Base-by-base conservation (phyloP, 2,329 filamentous ascomycete species). In the Coniella vitis region DNA sequence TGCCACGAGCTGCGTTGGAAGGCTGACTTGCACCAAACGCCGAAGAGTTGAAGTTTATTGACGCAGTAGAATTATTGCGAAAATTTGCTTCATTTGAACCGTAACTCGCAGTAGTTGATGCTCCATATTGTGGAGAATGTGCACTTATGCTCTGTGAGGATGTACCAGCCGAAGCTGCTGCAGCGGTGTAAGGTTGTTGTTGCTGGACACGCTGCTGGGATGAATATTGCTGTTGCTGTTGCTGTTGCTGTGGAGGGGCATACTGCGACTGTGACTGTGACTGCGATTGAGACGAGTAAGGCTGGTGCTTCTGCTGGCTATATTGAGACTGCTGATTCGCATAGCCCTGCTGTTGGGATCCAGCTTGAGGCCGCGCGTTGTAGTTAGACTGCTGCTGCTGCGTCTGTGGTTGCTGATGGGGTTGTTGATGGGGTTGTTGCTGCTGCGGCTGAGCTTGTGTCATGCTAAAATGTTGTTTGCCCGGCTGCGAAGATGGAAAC, bases 131-230 rank as follows among this genome's bases (percentile, higher is more conserved):
- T 4, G 60, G 54, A 16, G 61, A 57, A 14, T 60, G 60, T 14
- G 58, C 55, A 7, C 59, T 43, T 16, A 54, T n/a, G 19, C 55
- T 42, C 37, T 59, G 62, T 12, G 61, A 55, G 14, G 53, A 39
- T 8, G 55, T 53, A 10, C 47, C 51, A 16, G 57, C 44, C 5
- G 57, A 55, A 16, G 49, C 34, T 32, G 25, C 44, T 20, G 35
- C 13, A 58, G 52, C 31, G 38, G 36, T n/a, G 38, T n/a, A n/a
- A n/a, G n/a, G 44, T 9, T 60, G 52, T 29, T 61, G 60, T 25
- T 57, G 58, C 48, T 58, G 58, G 36, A 59, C 59, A 34, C 59
- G 58, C 36, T 57, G 57, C 42, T 61, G 60, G 4, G 56, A 49
- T 7, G 51, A 40, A 38, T 54, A 54, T 16, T 48, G 49, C 32